Evolutionary conservation across 2,329 filamentous ascomycete species (phyloP), one percentile per base, ranked within the genome.

Genomic region (Epichloe scottii): DNA sequence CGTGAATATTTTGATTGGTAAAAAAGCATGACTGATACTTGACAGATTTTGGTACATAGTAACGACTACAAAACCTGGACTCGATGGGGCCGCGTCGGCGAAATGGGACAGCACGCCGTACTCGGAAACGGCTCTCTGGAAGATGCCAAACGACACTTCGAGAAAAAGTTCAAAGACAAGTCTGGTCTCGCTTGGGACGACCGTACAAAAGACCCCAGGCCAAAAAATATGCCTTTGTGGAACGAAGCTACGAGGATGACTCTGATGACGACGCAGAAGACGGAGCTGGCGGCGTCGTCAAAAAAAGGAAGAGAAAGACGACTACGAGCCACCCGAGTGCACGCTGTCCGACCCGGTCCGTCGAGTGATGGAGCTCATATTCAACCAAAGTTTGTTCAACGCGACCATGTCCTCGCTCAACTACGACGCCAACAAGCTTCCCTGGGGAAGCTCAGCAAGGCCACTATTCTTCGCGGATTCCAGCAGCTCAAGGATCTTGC

Each of bases 361-460:
- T 61, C 69, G 79, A 8, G 70, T 95, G 19, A 83, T 94, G 75
- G 70, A 82, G 53, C 78, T 95, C 56, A 94, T 95, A 54, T 95
- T 95, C 73, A 90, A 94, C 64, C 75, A 80, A 52, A 64, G 82
- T 21, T 83, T 84, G 62, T 89, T 94, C 65, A 72, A 78, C 21
- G 75, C 75, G 19, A 78, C 80, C 37, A 85, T 88, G 81, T 63
- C 67, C 1, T 71, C 77, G 1, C 71, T 88, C 57, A 85, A 86
- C 57, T 89, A 89, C 58, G 83, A 89, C 57, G 73, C 77, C 10
- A 74, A 84, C 56, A 94, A 94, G 65, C 71, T 95, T 40, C 89
- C 0, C 71, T 95, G 1, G 89, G 89, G 4, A 94, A 93, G 63
- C 75, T 95, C 23, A 88, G 86, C 72, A 89, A 90, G 60, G 69